Evolutionary conservation across 1,139 yeast genomes (phyloP).

Genomic region (Zygoascus sp.): DNA sequence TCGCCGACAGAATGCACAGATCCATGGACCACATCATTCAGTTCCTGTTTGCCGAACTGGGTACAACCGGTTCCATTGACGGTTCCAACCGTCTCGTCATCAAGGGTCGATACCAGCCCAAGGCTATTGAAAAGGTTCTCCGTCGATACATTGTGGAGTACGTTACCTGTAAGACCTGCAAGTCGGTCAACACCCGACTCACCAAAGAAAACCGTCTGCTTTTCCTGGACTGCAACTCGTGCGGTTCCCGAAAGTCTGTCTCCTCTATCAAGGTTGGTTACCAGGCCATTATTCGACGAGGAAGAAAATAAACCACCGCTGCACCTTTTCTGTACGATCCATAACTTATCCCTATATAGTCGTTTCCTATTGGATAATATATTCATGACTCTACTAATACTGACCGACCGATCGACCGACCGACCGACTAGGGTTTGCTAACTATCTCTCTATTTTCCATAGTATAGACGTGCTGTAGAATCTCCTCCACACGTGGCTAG

Average conservation of each 20-base stretch:
- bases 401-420: too few relatives aligned
- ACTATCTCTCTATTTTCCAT: neutral
- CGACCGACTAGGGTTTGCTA: too few relatives aligned
- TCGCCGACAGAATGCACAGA: conserved; percentile 90
- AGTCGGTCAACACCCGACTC: conserved; percentile 92
- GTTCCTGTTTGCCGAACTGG: conserved; percentile 95
- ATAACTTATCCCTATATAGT: neutral
- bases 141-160: conserved; percentile 96
- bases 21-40: conserved; percentile 96
- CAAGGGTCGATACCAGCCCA: conserved; percentile 97
- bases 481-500: conserved; percentile 19
- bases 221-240: conserved; percentile 95
- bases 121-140: conserved; percentile 93
- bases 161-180: conserved; percentile 98
- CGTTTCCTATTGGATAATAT: conserved; percentile 2
- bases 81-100: conserved; percentile 95
- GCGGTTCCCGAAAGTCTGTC: conserved; percentile 97
- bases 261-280: conserved; percentile 98
- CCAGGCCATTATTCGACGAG: conserved; percentile 73
- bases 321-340: neutral
- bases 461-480: conserved; percentile 12
- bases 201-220: conserved; percentile 97
- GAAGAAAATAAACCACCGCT: conserved; percentile 29
- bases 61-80: conserved; percentile 98
- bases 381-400: conserved; percentile 2